Evolutionary conservation across 257 asterid genomes (phyloP).

Genomic region (Solanum pinnatisectum): DNA sequence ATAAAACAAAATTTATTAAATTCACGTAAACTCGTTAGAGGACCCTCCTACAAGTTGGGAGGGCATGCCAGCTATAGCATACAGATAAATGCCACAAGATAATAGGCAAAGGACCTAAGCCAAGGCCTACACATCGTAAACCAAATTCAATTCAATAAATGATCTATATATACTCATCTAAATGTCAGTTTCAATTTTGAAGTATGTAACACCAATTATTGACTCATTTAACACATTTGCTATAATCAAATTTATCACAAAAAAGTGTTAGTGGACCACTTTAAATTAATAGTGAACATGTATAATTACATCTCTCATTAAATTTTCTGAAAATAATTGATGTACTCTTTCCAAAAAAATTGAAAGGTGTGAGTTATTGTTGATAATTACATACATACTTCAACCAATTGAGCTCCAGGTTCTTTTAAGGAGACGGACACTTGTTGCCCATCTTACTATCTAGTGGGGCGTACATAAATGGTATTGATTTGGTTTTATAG

Average conservation of each 20-base stretch:
- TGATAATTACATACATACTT: neutral
- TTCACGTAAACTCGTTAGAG: neutral
- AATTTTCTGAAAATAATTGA: neutral
- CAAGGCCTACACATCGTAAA: neutral
- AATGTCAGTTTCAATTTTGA: neutral
- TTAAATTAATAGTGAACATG: neutral
- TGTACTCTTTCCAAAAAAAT: neutral
- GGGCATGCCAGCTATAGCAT: neutral
- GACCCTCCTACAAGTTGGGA: neutral
- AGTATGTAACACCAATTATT: neutral
- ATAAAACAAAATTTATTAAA: neutral
- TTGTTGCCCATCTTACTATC: neutral
- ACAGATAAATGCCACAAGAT: neutral
- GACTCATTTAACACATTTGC: neutral
- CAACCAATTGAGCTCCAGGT: neutral
- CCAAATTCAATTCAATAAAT: neutral
- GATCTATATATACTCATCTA: neutral
- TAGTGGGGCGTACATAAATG: neutral
- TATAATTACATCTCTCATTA: neutral
- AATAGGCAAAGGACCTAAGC: neutral
- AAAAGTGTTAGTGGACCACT: neutral
- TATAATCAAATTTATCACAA: neutral
- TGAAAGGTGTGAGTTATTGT: neutral
- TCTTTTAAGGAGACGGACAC: neutral
- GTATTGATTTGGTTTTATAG: too few relatives aligned